phyloP scores from a whole-genome alignment of 75 land plant genomes.

The Pinus tabuliformis region DNA sequence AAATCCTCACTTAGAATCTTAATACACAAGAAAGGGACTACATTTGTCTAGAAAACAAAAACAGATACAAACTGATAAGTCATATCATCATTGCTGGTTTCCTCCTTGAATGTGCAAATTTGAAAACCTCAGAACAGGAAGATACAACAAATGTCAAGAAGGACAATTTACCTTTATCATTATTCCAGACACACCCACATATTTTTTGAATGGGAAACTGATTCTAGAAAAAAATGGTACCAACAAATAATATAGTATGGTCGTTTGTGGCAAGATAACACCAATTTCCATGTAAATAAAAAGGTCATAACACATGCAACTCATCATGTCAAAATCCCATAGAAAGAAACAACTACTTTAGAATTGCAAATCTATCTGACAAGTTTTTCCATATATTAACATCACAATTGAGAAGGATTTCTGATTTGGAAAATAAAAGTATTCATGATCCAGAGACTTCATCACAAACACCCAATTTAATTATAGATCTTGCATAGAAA shows the following conservation, averaged over 20 bases:
- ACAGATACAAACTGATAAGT: not conserved
- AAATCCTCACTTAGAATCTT: too few relatives aligned
- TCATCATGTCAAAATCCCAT: too few relatives aligned
- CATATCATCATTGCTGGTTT: constrained; percentile 39
- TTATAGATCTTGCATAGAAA: constrained; percentile 65
- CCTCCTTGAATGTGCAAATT: constrained; percentile 74
- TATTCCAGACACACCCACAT: constrained; percentile 83
- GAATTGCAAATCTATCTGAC: constrained; percentile 48
- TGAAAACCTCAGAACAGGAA: constrained; percentile 72
- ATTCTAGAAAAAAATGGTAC: constrained; percentile 40
- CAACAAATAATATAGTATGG: not conserved
- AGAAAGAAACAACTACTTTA: not conserved
- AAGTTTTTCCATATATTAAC: constrained; percentile 60
- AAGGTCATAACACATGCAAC: not conserved
- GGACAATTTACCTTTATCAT: constrained; percentile 88
- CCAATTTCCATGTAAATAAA: too few relatives aligned
- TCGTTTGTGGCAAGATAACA: not conserved
- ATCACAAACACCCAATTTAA: constrained; percentile 70
- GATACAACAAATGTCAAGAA: constrained; percentile 79
- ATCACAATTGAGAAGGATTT: constrained; percentile 68
- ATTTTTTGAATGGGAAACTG: constrained; percentile 82
- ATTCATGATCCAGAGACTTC: constrained; percentile 85
- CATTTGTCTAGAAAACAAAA: too few relatives aligned
- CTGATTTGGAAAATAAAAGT: constrained; percentile 77
- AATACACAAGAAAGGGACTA: too few relatives aligned